Base-by-base conservation (phyloP, 441 rosid genomes). In the Populus hybrid region DNA sequence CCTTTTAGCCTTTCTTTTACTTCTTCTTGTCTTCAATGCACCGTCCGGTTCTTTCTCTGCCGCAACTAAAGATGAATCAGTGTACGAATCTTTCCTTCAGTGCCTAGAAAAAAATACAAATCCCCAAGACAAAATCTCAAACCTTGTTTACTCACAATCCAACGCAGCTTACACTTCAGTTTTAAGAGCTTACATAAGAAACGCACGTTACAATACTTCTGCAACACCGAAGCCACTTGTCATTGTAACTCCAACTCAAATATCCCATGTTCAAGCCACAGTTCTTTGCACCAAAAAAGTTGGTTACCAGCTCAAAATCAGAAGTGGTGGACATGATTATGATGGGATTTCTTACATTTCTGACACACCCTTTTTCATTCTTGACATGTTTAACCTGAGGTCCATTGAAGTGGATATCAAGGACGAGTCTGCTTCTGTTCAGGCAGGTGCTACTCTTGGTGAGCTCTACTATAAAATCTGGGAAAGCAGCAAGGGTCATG, bases 331-430 rank as follows among this genome's bases (percentile, higher is more conserved):
- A 3, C 32, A 30, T 30, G 32, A 30, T 30, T 30, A 30, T 30
- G 94, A 89, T 3, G 97, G 94, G 18, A 71, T 90, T 32, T 93
- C 94, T 1, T 93, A 89, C 74, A 70, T 82, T 66, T 85, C 89
- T 28, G 78, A 80, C 11, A 20, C 34, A 16, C 92, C 88, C 4
- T 89, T 90, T 67, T 75, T 91, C 74, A 68, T 93, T 14, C 87
- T 91, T 26, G 94, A 91, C 77, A 46, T 93, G 85, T 83, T 86
- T 14, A 86, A 86, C 72, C 53, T 91, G 14, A 82, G 90, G 0
- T 80, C 81, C 0, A 72, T 90, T 6, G 32, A 75, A 11, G 70
- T 92, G 16, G 75, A 88, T 5, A 26, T 84, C 24, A 70, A 75
- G 1, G 73, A 78, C 0, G 81, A 82, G 70, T 50, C 86, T 11